phyloP scores from a whole-genome alignment of 2,329 filamentous ascomycete species.

The Penicillium nordicum region DNA sequence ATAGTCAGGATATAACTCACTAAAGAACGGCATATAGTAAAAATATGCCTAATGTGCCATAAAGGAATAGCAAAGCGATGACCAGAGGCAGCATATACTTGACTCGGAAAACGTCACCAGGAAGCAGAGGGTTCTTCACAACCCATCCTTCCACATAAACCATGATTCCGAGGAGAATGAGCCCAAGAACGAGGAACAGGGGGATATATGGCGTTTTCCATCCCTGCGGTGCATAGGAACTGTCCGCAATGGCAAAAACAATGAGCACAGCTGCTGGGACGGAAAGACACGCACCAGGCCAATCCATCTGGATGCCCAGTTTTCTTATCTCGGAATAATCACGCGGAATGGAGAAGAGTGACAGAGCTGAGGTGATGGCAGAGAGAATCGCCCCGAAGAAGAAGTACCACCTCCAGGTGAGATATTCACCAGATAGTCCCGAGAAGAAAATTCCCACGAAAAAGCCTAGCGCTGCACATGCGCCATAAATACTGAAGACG shows the following conservation, averaged over 20 bases:
- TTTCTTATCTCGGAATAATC: constrained; percentile 37
- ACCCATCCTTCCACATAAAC: constrained; percentile 72
- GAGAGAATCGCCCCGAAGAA: constrained; percentile 59
- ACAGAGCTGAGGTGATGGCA: constrained; percentile 45
- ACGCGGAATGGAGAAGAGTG: constrained; percentile 48
- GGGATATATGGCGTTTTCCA: constrained; percentile 74
- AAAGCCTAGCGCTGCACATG: constrained; percentile 49
- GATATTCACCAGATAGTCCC: constrained; percentile 54
- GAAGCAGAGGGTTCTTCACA: constrained; percentile 64
- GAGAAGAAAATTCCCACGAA: constrained; percentile 62
- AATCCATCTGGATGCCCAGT: constrained; percentile 62
- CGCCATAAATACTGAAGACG: constrained; percentile 59
- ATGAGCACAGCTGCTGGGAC: constrained; percentile 65
- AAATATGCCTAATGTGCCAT: constrained; percentile 66
- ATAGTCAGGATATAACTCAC: constrained; percentile 40
- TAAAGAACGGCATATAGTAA: constrained; percentile 69
- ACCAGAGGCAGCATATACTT: constrained; percentile 65
- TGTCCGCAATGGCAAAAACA: constrained; percentile 72
- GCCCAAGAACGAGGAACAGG: constrained; percentile 61
- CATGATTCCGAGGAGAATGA: constrained; percentile 56
- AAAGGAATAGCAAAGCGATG: constrained; percentile 61
- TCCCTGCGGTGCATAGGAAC: constrained; percentile 62
- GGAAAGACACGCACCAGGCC: constrained; percentile 59
- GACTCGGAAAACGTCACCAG: constrained; percentile 65
- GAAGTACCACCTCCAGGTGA: constrained; percentile 65